A percentile compares a stretch with the other conserved stretches of the same genome.
phyloP scores from a whole-genome alignment of 2,329 filamentous ascomycete genomes.

The Pseudomassariella vexata region DNA sequence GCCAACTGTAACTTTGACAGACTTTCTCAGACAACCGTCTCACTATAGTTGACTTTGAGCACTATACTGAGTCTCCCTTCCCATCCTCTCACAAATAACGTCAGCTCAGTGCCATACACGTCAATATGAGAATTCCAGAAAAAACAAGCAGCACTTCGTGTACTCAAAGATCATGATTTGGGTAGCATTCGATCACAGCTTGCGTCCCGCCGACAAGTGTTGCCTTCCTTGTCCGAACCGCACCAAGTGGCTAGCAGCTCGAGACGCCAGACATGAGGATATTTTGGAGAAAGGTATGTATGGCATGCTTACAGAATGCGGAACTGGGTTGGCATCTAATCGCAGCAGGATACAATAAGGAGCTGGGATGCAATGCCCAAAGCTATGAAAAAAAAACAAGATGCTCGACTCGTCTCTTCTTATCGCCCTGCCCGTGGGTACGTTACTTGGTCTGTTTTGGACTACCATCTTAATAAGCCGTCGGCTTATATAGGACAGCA shows the following conservation, averaged over 20 bases:
- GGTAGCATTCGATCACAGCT: conserved; percentile 72
- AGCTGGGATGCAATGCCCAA: conserved; percentile 66
- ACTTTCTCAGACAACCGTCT: conserved; percentile 56
- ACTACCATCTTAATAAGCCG: no score
- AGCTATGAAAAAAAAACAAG: conserved; percentile 68
- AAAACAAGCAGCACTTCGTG: conserved; percentile 69
- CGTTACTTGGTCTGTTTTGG: no score
- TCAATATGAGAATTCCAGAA: conserved; percentile 79
- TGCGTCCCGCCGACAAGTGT: conserved; percentile 69
- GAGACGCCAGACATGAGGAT: conserved; percentile 67
- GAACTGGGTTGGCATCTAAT: not conserved
- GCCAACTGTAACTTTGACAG: not conserved
- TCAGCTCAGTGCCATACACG: conserved; percentile 46
- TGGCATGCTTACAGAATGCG: no score
- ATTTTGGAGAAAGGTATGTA: conserved; percentile 63
- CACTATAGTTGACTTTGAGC: conserved; percentile 53
- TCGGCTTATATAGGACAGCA: no score
- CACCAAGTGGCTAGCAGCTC: conserved; percentile 56
- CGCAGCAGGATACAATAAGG: conserved; percentile 54
- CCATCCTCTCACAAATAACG: not conserved
- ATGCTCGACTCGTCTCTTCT: conserved; percentile 69
- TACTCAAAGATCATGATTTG: conserved; percentile 83
- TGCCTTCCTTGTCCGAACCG: conserved; percentile 70
- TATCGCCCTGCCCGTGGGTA: conserved; percentile 73
- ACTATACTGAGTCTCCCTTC: no score